Conservation (phyloP, 495 filamentous ascomycete species). For the Corynascus novoguineensis region DNA sequence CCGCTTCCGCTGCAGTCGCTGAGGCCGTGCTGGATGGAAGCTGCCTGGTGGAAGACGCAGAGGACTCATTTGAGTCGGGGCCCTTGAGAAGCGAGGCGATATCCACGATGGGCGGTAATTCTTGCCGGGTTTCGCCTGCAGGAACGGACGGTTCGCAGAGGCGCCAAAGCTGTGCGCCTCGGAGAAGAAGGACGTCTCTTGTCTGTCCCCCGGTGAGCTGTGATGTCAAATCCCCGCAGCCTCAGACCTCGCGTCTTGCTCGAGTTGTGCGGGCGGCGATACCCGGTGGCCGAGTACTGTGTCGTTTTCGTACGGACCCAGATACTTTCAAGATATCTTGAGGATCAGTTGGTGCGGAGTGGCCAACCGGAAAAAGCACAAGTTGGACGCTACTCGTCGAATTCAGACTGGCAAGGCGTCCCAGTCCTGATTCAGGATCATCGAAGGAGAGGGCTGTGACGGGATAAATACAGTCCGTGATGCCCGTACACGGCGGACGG, state of each 20-base stretch:
- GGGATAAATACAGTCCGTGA: not conserved
- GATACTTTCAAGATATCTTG: not conserved
- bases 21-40: conserved; percentile 48
- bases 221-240: not conserved
- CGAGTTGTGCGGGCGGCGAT: not conserved
- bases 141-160: conserved; percentile 23
- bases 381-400: not conserved
- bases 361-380: not conserved
- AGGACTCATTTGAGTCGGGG: conserved; percentile 75
- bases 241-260: not conserved
- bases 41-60: conserved; percentile 49
- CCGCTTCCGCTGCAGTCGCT: conserved; percentile 33
- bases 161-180: conserved; percentile 13
- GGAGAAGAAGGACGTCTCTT: not conserved
- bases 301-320: conserved; percentile 1
- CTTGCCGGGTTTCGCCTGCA: conserved; percentile 29
- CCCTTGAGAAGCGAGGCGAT: conserved; percentile 76
- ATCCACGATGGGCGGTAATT: conserved; percentile 76
- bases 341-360: not conserved
- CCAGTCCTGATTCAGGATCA: not conserved
- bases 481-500: not conserved
- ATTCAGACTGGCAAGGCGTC: not conserved
- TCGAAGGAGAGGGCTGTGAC: not conserved
- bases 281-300: too few species aligned
- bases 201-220: conserved; percentile 5